Evolutionary conservation across 2,329 filamentous ascomycete genomes (phyloP).

Genomic region (Aureobasidium sp.): DNA sequence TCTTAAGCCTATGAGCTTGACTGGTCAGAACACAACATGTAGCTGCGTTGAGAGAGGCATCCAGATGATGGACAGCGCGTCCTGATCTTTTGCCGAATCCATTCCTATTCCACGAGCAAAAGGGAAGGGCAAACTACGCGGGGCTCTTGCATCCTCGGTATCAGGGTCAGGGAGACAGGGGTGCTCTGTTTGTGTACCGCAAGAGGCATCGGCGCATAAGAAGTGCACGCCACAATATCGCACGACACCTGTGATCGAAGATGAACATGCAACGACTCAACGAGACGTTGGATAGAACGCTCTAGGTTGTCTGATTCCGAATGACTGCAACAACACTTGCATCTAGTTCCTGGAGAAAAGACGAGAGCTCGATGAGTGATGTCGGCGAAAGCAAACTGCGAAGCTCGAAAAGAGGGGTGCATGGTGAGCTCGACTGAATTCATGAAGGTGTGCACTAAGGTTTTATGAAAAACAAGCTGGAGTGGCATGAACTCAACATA

Average conservation of each 20-base stretch:
- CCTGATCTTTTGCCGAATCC: background rate
- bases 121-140: background rate
- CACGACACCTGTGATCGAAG: background rate
- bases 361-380: too few species aligned
- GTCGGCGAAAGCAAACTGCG: background rate
- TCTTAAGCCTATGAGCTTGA: too few species aligned
- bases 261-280: background rate
- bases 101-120: background rate
- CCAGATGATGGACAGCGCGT: background rate
- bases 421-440: background rate
- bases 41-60: too few species aligned
- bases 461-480: background rate
- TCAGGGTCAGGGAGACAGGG: background rate
- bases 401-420: background rate
- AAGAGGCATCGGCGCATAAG: background rate
- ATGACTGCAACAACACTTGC: too few species aligned
- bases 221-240: constrained; percentile 1
- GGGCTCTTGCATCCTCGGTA: background rate
- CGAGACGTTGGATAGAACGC: background rate
- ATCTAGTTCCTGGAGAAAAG: too few species aligned
- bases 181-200: background rate
- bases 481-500: background rate
- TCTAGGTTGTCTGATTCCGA: background rate
- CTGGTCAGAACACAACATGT: background rate
- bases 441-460: background rate